These are phyloP conservation scores for Collybia mongolica DNA, from an alignment of 768 basidiomycete genomes.

Conservation along the genomic window DNA sequence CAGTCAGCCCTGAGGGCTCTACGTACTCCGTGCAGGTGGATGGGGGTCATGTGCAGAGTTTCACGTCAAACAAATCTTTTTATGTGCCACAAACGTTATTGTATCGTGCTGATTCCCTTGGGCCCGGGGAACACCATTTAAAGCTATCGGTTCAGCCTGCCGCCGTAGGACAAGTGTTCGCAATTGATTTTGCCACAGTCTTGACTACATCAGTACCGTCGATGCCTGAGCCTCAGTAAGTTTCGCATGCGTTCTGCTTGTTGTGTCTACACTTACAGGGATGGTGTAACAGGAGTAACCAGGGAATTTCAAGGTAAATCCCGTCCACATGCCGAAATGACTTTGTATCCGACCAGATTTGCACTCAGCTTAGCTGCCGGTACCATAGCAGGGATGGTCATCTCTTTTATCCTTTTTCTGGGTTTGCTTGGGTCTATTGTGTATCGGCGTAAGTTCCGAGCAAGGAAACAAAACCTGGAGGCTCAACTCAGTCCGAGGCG, in stretches of 20 bases:
- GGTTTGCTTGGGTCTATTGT: too few relatives aligned
- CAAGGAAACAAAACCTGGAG: too few relatives aligned
- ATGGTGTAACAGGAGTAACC: too few relatives aligned
- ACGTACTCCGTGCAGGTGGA: conserved; percentile 35
- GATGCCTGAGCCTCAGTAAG: neutral
- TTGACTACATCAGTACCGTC: conserved; percentile 4
- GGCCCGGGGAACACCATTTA: conserved; percentile 6
- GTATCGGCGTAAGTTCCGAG: too few relatives aligned
- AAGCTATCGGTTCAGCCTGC: conserved; percentile 7
- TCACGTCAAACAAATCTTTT: conserved; percentile 19
- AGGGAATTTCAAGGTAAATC: too few relatives aligned
- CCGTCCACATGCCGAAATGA: too few relatives aligned
- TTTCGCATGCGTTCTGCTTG: neutral
- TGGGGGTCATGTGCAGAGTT: conserved; percentile 17
- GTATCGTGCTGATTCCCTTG: conserved; percentile 13
- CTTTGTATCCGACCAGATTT: too few relatives aligned
- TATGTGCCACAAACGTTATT: conserved; percentile 24
- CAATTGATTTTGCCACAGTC: conserved; percentile 12
- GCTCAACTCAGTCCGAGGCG: too few relatives aligned
- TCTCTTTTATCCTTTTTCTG: too few relatives aligned
- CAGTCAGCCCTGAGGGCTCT: conserved; percentile 32
- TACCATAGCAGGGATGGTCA: too few relatives aligned
- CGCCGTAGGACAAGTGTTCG: conserved; percentile 5
- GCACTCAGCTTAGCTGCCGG: too few relatives aligned
- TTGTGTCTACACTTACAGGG: too few relatives aligned